These are phyloP conservation scores for Polyplosphaeria fusca DNA, from an alignment of 495 filamentous ascomycete species.

Conservation along the genomic window DNA sequence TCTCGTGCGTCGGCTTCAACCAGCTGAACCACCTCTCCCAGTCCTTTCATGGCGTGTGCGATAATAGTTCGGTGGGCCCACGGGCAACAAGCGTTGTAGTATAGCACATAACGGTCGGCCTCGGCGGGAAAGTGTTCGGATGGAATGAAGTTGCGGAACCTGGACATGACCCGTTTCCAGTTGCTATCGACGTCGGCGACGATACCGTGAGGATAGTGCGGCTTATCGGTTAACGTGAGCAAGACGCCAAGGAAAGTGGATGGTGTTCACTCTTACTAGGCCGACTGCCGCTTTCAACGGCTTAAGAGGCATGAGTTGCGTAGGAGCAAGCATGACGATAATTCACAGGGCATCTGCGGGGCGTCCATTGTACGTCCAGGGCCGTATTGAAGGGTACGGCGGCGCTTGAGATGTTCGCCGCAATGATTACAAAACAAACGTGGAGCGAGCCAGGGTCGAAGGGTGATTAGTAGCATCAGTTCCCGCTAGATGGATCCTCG, in stretches of 20 bases:
- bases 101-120: conserved; percentile 75
- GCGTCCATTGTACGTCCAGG: conserved; percentile 3
- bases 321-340: neutral
- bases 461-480: conserved; percentile 13
- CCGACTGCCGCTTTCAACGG: neutral
- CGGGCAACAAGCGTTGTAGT: conserved; percentile 71
- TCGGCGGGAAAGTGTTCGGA: conserved; percentile 61
- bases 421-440: conserved; percentile 26
- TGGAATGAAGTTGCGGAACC: conserved; percentile 33
- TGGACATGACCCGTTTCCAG: conserved; percentile 17
- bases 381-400: neutral
- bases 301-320: too few relatives aligned
- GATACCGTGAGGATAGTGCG: neutral
- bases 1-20: conserved; percentile 61
- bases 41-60: conserved; percentile 72
- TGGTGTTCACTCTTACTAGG: neutral
- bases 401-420: too few relatives aligned
- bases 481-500: too few relatives aligned
- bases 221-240: conserved; percentile 2
- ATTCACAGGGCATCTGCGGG: neutral
- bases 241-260: neutral
- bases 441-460: conserved; percentile 3
- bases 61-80: conserved; percentile 82
- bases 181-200: neutral
- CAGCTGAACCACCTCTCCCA: conserved; percentile 67